These are phyloP conservation scores for Saccharomyces mikatae DNA, from an alignment of 805 yeast genomes.

Conservation along the genomic window DNA sequence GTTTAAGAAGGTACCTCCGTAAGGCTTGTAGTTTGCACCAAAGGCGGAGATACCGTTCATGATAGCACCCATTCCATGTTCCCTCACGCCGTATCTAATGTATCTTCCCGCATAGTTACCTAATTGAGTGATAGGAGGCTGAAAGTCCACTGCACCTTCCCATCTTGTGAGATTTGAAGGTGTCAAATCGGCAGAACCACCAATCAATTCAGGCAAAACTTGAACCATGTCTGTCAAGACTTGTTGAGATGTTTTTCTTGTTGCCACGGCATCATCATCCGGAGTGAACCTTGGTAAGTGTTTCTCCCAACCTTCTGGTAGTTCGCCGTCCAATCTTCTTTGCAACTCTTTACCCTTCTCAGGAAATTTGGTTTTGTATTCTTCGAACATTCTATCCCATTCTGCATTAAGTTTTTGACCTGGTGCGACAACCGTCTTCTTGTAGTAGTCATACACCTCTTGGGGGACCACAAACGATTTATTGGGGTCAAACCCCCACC, in stretches of 20 bases:
- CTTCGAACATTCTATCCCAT: slow-evolving; percentile 61
- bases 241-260: slow-evolving; percentile 88
- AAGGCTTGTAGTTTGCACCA: slow-evolving; percentile 75
- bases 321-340: slow-evolving; percentile 69
- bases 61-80: slow-evolving; percentile 98
- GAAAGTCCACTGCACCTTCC: slow-evolving; percentile 80
- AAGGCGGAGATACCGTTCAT: slow-evolving; percentile 94
- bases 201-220: slow-evolving; percentile 77
- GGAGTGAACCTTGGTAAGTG: slow-evolving; percentile 73
- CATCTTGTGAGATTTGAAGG: slow-evolving; percentile 94
- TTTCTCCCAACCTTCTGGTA: slow-evolving; percentile 78
- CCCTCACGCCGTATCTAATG: slow-evolving; percentile 96
- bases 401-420: slow-evolving; percentile 63
- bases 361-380: slow-evolving; percentile 65
- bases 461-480: slow-evolving; percentile 69
- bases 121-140: slow-evolving; percentile 68
- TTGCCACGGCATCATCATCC: slow-evolving; percentile 74
- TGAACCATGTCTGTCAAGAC: slow-evolving; percentile 56
- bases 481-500: slow-evolving; percentile 82
- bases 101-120: slow-evolving; percentile 91
- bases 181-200: slow-evolving; percentile 98
- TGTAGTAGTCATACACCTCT: slow-evolving; percentile 70
- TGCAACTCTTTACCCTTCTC: slow-evolving; percentile 66
- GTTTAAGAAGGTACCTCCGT: slow-evolving; percentile 97
- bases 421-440: slow-evolving; percentile 42